A percentile compares a stretch with the other conserved stretches of the same genome.
phyloP scores from a whole-genome alignment of 352 stramenopile genomes.

The Halophytophthora batemanensis region DNA sequence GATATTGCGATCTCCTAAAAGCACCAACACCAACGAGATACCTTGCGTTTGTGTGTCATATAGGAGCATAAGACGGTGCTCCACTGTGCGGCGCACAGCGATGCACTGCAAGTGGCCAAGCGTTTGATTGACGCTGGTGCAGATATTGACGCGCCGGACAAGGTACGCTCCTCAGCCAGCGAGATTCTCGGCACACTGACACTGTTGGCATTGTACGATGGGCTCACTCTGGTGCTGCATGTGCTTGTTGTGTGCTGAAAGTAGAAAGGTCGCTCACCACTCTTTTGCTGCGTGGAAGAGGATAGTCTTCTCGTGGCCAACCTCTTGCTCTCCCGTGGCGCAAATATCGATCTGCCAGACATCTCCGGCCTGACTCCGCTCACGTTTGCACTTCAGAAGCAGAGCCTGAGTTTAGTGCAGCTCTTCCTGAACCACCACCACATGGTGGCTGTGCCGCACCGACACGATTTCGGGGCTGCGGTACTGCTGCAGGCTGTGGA shows the following conservation, averaged over 20 bases:
- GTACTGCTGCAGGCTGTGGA: constrained; percentile 19
- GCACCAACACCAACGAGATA: no score
- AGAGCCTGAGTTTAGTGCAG: constrained; percentile 18
- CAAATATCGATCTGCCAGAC: constrained; percentile 17
- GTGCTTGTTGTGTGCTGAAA: no score
- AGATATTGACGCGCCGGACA: constrained; percentile 6
- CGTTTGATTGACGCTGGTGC: constrained; percentile 13
- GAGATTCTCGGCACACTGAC: no score
- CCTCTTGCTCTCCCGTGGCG: constrained; percentile 15
- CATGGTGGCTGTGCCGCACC: constrained; percentile 10
- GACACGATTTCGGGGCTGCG: constrained; percentile 11
- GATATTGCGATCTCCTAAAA: no score
- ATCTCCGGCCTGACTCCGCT: constrained; percentile 11
- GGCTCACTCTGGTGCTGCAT: no score
- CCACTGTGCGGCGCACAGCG: constrained; percentile 17
- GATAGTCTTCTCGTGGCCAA: constrained; percentile 19
- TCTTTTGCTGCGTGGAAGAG: constrained; percentile 27
- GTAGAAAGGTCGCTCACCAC: constrained; percentile 19
- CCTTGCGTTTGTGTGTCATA: no score
- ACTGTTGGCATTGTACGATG: no score
- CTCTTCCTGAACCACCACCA: constrained; percentile 31
- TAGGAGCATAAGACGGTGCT: constrained; percentile 28
- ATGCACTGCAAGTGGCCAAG: constrained; percentile 23
- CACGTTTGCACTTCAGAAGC: constrained; percentile 2
- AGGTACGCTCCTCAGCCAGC: no score